Percentiles rank a stretch among this genome's conserved stretches.
Conservation (phyloP, 768 basidiomycete genomes). For the Ephemerocybe angulata region DNA sequence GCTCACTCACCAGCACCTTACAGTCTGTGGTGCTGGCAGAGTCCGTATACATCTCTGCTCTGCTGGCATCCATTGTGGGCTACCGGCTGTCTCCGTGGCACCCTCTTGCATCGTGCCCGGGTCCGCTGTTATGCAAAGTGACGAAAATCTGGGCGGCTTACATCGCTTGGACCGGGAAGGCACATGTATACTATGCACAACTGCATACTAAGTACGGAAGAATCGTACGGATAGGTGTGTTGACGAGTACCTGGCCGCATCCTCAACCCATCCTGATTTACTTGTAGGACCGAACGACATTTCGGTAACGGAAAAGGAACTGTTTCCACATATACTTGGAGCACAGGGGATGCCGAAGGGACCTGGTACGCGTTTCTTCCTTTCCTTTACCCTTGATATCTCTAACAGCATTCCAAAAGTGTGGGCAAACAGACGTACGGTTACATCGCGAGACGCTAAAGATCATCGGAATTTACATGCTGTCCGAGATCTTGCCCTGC, state of each 20-base stretch:
- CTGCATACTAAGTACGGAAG: slow-evolving; percentile 55
- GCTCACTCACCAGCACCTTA: not conserved
- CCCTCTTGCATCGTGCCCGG: slow-evolving; percentile 48
- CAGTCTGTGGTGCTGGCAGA: not conserved
- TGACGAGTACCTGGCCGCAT: not conserved
- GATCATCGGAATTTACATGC: slow-evolving; percentile 16
- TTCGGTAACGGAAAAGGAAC: slow-evolving; percentile 40
- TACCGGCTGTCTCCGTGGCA: slow-evolving; percentile 55
- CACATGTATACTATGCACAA: slow-evolving; percentile 40
- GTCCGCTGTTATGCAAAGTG: slow-evolving; percentile 41
- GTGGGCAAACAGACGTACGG: slow-evolving; percentile 39
- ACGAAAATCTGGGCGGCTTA: slow-evolving; percentile 38
- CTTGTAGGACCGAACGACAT: slow-evolving; percentile 49
- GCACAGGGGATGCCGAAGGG: slow-evolving; percentile 51
- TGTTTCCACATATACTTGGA: slow-evolving; percentile 42
- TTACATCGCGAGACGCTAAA: slow-evolving; percentile 20
- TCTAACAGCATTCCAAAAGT: slow-evolving; percentile 21
- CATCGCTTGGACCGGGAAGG: slow-evolving; percentile 37
- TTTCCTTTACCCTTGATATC: not conserved
- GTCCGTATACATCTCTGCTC: slow-evolving; percentile 10
- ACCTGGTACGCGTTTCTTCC: slow-evolving; percentile 33
- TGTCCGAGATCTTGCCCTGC: slow-evolving; percentile 26
- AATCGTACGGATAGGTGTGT: slow-evolving; percentile 52
- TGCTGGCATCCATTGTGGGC: slow-evolving; percentile 27
- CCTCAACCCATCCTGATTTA: not conserved